These are phyloP conservation scores for Zygosaccharomyces gambellarensis DNA, from an alignment of 805 yeast genomes.

Conservation along the genomic window DNA sequence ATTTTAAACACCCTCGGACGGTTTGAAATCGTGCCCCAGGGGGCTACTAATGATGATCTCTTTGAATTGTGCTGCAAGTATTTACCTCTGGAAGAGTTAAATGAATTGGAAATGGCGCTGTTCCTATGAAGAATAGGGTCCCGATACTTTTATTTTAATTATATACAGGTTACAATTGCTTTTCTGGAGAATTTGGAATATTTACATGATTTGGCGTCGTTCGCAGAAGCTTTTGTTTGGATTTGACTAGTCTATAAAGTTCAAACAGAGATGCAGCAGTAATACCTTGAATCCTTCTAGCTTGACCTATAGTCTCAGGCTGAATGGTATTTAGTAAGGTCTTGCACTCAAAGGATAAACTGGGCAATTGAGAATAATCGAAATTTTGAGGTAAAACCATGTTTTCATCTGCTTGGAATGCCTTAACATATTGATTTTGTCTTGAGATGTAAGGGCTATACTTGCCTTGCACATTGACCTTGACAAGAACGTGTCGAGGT, in stretches of 20 bases:
- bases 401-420: conserved; percentile 79
- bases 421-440: conserved; percentile 65
- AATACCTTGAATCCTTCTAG: conserved; percentile 88
- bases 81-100: conserved; percentile 25
- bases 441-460: conserved; percentile 76
- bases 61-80: conserved; percentile 26
- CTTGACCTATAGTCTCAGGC: conserved; percentile 92
- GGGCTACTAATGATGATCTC: conserved; percentile 21
- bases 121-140: conserved; percentile 7
- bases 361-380: conserved; percentile 54
- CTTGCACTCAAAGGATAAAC: conserved; percentile 74
- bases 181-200: background rate
- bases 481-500: conserved; percentile 47
- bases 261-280: conserved; percentile 91
- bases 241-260: conserved; percentile 50
- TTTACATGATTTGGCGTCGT: background rate
- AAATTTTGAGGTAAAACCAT: conserved; percentile 63
- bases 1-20: conserved; percentile 15
- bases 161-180: background rate
- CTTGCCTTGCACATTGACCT: conserved; percentile 72
- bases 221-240: conserved; percentile 22
- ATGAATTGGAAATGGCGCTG: conserved; percentile 21
- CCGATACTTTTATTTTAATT: background rate
- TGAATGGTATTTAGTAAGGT: conserved; percentile 63
- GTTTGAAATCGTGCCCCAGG: conserved; percentile 12